These are phyloP conservation scores for Zymoseptoria tritici DNA, from an alignment of 2,329 filamentous ascomycete species.

Conservation along the genomic window DNA sequence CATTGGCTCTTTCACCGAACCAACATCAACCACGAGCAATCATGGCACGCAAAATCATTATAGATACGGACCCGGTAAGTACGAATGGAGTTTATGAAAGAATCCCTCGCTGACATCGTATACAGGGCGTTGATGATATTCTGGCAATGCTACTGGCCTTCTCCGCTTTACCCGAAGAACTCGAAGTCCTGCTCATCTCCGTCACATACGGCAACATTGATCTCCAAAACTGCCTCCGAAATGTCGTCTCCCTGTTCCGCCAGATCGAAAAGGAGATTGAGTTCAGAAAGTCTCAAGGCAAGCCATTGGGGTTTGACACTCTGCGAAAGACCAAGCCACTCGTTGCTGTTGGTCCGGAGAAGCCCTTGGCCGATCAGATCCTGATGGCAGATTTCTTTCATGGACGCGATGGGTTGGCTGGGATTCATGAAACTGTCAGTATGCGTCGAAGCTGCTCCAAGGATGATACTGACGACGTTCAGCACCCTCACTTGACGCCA, in stretches of 20 bases:
- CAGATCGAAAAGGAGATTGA: slow-evolving; percentile 80
- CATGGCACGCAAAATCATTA: slow-evolving; percentile 63
- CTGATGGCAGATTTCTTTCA: slow-evolving; percentile 68
- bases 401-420: slow-evolving; percentile 43
- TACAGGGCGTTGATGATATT: slow-evolving; percentile 5
- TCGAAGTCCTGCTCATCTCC: slow-evolving; percentile 78
- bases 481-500: slow-evolving; percentile 44
- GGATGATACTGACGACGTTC: slow-evolving; percentile 1
- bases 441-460: background rate
- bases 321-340: slow-evolving; percentile 61
- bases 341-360: slow-evolving; percentile 78
- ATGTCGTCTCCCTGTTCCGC: slow-evolving; percentile 84
- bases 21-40: slow-evolving; percentile 4
- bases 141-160: slow-evolving; percentile 68
- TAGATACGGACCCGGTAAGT: slow-evolving; percentile 85
- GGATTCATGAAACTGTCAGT: slow-evolving; percentile 40
- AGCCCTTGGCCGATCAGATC: slow-evolving; percentile 74
- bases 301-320: slow-evolving; percentile 62
- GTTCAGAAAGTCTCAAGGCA: slow-evolving; percentile 68
- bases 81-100: background rate
- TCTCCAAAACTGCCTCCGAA: slow-evolving; percentile 76
- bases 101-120: background rate
- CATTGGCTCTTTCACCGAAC: background rate
- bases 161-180: slow-evolving; percentile 70
- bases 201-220: slow-evolving; percentile 92